Evolutionary conservation across 495 filamentous ascomycete genomes (phyloP).

Genomic region (Schizothecium vesticola): DNA sequence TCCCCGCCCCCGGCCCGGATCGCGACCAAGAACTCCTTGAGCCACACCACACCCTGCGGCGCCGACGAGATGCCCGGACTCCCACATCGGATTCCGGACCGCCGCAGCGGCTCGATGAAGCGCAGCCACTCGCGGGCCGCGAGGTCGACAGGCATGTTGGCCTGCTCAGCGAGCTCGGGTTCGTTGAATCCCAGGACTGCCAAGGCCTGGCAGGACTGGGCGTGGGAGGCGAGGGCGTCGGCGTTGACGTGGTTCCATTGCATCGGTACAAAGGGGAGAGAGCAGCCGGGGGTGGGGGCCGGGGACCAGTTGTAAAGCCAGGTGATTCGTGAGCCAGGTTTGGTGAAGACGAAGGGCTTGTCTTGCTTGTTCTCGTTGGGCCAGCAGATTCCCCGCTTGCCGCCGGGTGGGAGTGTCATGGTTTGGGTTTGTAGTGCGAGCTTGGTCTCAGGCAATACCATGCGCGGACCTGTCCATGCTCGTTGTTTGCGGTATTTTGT

Average conservation of each 20-base stretch:
- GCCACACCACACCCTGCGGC: constrained; percentile 19
- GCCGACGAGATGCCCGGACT: constrained; percentile 21
- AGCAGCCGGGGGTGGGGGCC: constrained; percentile 14
- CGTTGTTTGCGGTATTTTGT: not conserved
- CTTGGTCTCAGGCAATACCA: not conserved
- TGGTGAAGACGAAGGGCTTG: constrained; percentile 17
- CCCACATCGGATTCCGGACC: constrained; percentile 5
- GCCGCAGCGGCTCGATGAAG: constrained; percentile 15
- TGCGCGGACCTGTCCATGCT: not conserved
- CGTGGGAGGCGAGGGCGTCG: constrained; percentile 9
- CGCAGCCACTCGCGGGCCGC: constrained; percentile 19
- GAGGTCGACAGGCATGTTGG: constrained; percentile 19
- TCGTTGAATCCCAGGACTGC: constrained; percentile 19
- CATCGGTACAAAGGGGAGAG: constrained; percentile 21
- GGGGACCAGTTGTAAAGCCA: constrained; percentile 29
- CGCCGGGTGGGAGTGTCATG: not conserved
- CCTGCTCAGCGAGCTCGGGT: constrained; percentile 16
- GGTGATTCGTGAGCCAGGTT: constrained; percentile 17
- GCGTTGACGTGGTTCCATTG: constrained; percentile 27
- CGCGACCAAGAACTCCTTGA: constrained; percentile 8
- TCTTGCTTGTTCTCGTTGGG: constrained; percentile 13
- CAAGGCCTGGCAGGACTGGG: not conserved
- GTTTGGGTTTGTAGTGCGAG: not conserved
- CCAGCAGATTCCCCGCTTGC: constrained; percentile 22
- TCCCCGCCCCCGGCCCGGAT: constrained; percentile 13